Conservation (phyloP, 2,329 filamentous ascomycete genomes). For the Cytospora piceicola region DNA sequence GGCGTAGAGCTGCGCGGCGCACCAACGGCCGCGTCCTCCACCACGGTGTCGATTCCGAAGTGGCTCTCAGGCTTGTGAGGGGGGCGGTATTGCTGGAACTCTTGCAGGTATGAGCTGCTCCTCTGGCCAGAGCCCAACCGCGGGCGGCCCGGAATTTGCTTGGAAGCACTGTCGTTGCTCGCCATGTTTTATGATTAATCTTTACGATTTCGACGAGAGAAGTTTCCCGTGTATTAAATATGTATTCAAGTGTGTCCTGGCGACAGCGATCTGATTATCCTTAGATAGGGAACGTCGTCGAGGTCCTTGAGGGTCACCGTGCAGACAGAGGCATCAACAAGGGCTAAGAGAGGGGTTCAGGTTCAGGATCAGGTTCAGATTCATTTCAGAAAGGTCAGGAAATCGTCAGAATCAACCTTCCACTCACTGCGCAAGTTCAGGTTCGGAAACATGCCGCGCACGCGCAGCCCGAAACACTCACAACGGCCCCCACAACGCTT, state of each 20-base stretch:
- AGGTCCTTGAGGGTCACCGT: neutral
- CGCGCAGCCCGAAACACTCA: neutral
- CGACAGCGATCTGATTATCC: neutral
- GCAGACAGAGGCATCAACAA: neutral
- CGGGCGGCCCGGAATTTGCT: slow-evolving; percentile 46
- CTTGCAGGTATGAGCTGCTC: slow-evolving; percentile 64
- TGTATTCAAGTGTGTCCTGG: neutral
- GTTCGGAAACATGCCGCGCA: slow-evolving; percentile 16
- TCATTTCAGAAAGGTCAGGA: slow-evolving; percentile 2
- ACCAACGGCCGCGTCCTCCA: slow-evolving; percentile 56
- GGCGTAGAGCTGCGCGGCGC: slow-evolving; percentile 35
- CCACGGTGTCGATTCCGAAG: slow-evolving; percentile 67
- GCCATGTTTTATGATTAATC: slow-evolving; percentile 10
- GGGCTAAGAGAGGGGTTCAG: slow-evolving; percentile 12
- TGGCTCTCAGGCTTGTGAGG: slow-evolving; percentile 57
- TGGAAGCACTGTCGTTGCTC: slow-evolving; percentile 35
- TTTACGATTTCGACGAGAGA: too few relatives aligned
- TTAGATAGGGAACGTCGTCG: neutral
- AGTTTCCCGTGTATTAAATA: neutral
- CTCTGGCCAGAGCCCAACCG: slow-evolving; percentile 57
- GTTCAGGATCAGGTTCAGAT: slow-evolving; percentile 3
- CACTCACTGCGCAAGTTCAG: slow-evolving; percentile 1
- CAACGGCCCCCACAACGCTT: neutral
- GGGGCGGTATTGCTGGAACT: slow-evolving; percentile 66
- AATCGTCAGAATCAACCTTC: slow-evolving; percentile 13